phyloP scores from a whole-genome alignment of 768 basidiomycete genomes.

The Russula brevipes region DNA sequence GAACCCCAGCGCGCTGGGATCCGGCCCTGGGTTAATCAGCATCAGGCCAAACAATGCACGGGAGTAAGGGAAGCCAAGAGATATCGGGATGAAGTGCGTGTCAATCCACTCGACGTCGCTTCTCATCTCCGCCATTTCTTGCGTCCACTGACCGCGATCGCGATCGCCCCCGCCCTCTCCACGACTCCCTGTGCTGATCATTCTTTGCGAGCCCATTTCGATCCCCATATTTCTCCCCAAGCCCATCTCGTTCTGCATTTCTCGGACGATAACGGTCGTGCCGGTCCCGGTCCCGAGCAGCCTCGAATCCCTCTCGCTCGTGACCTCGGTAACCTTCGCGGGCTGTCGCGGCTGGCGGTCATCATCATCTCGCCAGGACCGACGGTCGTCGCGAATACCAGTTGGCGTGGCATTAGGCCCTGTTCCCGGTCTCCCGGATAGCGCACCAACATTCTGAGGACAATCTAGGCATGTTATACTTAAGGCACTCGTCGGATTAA shows the following conservation, averaged over 20 bases:
- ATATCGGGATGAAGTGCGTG: neutral
- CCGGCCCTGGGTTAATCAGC: neutral
- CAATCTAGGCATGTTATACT: slow-evolving; percentile 30
- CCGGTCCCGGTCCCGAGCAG: slow-evolving; percentile 1
- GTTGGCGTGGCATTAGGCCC: slow-evolving; percentile 32
- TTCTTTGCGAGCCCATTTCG: slow-evolving; percentile 1
- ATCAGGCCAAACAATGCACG: neutral
- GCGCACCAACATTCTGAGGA: slow-evolving; percentile 32
- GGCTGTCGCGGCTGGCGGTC: slow-evolving; percentile 16
- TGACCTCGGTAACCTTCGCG: slow-evolving; percentile 1
- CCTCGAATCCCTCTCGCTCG: slow-evolving; percentile 1
- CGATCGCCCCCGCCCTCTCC: slow-evolving; percentile 29
- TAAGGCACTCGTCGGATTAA: neutral
- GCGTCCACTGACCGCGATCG: slow-evolving; percentile 29
- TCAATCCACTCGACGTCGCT: slow-evolving; percentile 44
- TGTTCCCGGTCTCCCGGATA: slow-evolving; percentile 30
- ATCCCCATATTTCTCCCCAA: slow-evolving; percentile 17
- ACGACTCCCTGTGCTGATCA: slow-evolving; percentile 4
- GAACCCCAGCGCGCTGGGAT: neutral
- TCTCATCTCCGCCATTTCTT: slow-evolving; percentile 30
- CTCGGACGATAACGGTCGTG: slow-evolving; percentile 10
- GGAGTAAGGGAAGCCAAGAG: neutral
- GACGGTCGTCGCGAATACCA: slow-evolving; percentile 26
- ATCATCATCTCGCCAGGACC: slow-evolving; percentile 27
- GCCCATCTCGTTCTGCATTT: slow-evolving; percentile 21